phyloP scores from a whole-genome alignment of 2,329 filamentous ascomycete genomes.

The Aspergillus fischeri region DNA sequence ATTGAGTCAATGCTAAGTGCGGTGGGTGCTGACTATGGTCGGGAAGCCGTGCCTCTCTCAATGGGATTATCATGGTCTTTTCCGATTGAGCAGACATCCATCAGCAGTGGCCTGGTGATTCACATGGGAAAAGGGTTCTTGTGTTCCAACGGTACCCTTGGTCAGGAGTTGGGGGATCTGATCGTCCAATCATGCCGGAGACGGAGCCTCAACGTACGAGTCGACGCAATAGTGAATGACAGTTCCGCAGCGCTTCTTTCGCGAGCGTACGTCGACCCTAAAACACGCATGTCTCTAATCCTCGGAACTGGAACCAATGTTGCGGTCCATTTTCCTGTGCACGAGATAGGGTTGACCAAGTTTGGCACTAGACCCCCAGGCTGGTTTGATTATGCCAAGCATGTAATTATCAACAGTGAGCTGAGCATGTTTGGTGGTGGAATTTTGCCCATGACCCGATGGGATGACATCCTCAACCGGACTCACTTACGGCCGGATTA shows the following conservation, averaged over 20 bases:
- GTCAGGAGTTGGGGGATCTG: conserved; percentile 56
- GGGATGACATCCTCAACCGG: conserved; percentile 58
- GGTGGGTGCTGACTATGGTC: conserved; percentile 38
- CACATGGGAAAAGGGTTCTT: conserved; percentile 64
- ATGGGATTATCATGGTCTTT: conserved; percentile 66
- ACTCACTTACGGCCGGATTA: conserved; percentile 58
- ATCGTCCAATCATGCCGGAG: conserved; percentile 56
- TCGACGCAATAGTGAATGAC: conserved; percentile 63
- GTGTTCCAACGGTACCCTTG: conserved; percentile 56
- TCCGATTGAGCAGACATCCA: conserved; percentile 61
- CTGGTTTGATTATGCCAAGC: conserved; percentile 55
- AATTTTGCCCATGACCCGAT: conserved; percentile 55
- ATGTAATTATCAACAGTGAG: conserved; percentile 63
- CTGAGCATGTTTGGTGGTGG: conserved; percentile 61
- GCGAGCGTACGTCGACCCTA: conserved; percentile 57
- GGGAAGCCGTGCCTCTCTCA: conserved; percentile 40
- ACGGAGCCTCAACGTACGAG: conserved; percentile 52
- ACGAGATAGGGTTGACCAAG: conserved; percentile 51
- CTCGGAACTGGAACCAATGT: conserved; percentile 63
- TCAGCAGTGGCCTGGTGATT: conserved; percentile 53
- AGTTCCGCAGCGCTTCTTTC: conserved; percentile 59
- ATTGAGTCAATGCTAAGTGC: conserved; percentile 52
- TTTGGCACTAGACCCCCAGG: conserved; percentile 52
- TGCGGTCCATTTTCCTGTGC: conserved; percentile 57
- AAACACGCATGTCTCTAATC: conserved; percentile 61